Percentiles rank a stretch among this genome's conserved stretches.
These are phyloP conservation scores for Podospora pseudocomata DNA, from an alignment of 495 filamentous ascomycete genomes.

Conservation along the genomic window DNA sequence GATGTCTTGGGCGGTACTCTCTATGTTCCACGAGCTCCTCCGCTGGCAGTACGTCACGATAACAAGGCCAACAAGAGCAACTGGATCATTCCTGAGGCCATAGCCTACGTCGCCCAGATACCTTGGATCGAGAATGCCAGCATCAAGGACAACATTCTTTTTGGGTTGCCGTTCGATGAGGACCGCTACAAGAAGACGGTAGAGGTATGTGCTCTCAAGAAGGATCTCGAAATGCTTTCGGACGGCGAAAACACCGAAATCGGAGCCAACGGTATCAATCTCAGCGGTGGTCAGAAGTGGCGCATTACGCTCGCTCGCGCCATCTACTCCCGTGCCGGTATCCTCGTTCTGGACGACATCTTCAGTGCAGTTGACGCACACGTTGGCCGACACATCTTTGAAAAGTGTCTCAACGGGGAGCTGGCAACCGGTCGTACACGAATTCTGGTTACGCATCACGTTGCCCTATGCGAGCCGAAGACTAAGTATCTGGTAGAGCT, in stretches of 20 bases:
- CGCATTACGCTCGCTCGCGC: conserved; percentile 73
- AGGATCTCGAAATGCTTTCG: conserved; percentile 68
- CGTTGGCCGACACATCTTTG: conserved; percentile 73
- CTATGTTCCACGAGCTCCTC: conserved; percentile 47
- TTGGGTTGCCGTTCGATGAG: conserved; percentile 65
- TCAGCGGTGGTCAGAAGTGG: conserved; percentile 84
- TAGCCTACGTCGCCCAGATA: conserved; percentile 77
- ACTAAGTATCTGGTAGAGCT: conserved; percentile 69
- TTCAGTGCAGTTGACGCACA: conserved; percentile 74
- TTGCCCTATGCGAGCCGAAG: conserved; percentile 63
- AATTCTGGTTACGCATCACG: conserved; percentile 79
- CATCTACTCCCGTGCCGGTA: conserved; percentile 74
- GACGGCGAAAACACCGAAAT: conserved; percentile 79
- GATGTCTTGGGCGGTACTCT: conserved; percentile 53
- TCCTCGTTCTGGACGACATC: conserved; percentile 79
- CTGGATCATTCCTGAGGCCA: conserved; percentile 65
- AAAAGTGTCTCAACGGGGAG: conserved; percentile 67
- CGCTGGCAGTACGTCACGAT: conserved; percentile 48
- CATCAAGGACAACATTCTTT: conserved; percentile 70
- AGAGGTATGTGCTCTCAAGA: conserved; percentile 64
- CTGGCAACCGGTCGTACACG: conserved; percentile 67
- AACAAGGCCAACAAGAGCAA: conserved; percentile 57
- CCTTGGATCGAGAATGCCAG: conserved; percentile 85
- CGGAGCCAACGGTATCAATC: conserved; percentile 76
- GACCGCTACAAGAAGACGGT: conserved; percentile 63